These are phyloP conservation scores for Penicillium griseofulvum DNA, from an alignment of 2,329 filamentous ascomycete species.

Conservation along the genomic window DNA sequence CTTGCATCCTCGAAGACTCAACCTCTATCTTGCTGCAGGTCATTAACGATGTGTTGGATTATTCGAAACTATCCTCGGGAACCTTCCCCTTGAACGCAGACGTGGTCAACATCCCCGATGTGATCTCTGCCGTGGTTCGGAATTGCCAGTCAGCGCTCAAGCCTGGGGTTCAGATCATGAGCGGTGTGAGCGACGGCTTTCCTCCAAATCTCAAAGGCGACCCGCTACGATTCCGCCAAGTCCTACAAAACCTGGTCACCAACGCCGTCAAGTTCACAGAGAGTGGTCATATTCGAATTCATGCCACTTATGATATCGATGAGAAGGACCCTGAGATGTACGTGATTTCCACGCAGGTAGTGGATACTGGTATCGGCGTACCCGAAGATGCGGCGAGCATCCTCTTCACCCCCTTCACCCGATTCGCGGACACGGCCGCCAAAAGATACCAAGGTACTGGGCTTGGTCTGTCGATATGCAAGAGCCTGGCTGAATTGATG, in stretches of 20 bases:
- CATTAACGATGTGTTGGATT: slow-evolving; percentile 67
- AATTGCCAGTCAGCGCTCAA: slow-evolving; percentile 50
- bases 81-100: slow-evolving; percentile 57
- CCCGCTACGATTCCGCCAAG: slow-evolving; percentile 59
- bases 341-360: slow-evolving; percentile 52
- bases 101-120: slow-evolving; percentile 48
- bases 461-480: slow-evolving; percentile 58
- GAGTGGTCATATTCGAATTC: slow-evolving; percentile 51
- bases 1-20: slow-evolving; percentile 59
- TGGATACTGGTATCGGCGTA: slow-evolving; percentile 57
- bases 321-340: slow-evolving; percentile 42
- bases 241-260: slow-evolving; percentile 60
- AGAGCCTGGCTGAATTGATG: slow-evolving; percentile 57
- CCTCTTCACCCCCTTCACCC: slow-evolving; percentile 58
- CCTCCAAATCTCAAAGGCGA: slow-evolving; percentile 56
- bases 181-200: slow-evolving; percentile 45
- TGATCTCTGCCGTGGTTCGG: slow-evolving; percentile 51
- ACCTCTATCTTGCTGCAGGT: slow-evolving; percentile 58
- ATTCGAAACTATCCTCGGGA: slow-evolving; percentile 62
- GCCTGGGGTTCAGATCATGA: slow-evolving; percentile 47
- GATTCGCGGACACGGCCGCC: slow-evolving; percentile 54
- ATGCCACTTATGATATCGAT: slow-evolving; percentile 42
- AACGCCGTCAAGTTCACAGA: slow-evolving; percentile 65
- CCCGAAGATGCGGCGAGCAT: slow-evolving; percentile 44
- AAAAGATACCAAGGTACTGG: slow-evolving; percentile 58